Evolutionary conservation across 805 yeast genomes (phyloP).

Genomic region (Priceomyces haplophilus): DNA sequence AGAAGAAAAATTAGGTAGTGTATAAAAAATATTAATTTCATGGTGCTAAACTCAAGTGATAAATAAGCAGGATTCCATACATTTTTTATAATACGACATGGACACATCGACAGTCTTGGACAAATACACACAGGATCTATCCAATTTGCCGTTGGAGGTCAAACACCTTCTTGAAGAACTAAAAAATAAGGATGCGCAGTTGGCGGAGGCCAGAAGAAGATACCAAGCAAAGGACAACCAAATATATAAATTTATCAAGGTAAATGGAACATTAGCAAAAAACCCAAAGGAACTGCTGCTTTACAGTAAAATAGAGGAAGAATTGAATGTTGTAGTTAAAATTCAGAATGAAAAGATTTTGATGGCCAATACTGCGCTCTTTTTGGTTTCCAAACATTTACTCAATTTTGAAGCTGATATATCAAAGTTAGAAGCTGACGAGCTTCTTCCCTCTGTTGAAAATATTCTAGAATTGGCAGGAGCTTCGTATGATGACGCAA

Average conservation of each 20-base stretch:
- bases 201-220: conserved; percentile 64
- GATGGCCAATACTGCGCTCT: conserved; percentile 80
- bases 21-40: not conserved
- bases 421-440: conserved; percentile 72
- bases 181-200: conserved; percentile 60
- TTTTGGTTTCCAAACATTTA: conserved; percentile 72
- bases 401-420: conserved; percentile 72
- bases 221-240: conserved; percentile 72
- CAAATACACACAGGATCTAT: conserved; percentile 55
- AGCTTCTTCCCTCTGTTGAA: conserved; percentile 62
- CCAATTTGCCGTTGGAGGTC: conserved; percentile 85
- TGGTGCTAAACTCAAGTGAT: conserved; percentile 7
- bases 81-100: conserved; percentile 39
- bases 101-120: conserved; percentile 78
- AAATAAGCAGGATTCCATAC: not conserved
- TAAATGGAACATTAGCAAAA: conserved; percentile 75
- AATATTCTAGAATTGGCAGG: conserved; percentile 22
- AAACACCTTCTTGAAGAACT: conserved; percentile 78
- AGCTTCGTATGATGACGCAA: conserved; percentile 10
- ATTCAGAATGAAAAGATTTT: conserved; percentile 77
- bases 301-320: conserved; percentile 64
- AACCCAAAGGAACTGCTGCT: conserved; percentile 77
- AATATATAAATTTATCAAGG: conserved; percentile 76
- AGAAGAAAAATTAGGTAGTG: not conserved
- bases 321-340: conserved; percentile 54